Percentiles rank a stretch among this genome's conserved stretches.
Evolutionary conservation across 2,329 filamentous ascomycete species (phyloP).

Genomic region (Cordyceps tenuipes): DNA sequence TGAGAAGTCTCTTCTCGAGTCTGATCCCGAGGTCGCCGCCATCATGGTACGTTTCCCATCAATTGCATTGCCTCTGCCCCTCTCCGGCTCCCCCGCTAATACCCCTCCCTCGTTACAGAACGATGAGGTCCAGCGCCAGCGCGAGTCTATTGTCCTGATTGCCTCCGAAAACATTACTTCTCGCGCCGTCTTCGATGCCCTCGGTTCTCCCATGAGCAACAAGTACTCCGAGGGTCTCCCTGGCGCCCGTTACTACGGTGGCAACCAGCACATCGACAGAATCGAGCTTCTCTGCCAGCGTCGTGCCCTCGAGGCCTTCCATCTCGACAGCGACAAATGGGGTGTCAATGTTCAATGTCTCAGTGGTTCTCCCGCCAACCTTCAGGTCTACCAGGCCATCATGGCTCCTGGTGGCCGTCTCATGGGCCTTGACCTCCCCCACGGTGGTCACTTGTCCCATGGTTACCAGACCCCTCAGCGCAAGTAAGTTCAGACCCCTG

Average conservation of each 20-base stretch:
- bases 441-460: conserved; percentile 91
- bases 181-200: conserved; percentile 92
- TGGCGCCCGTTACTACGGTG: conserved; percentile 96
- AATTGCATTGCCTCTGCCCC: background rate
- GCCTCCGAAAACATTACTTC: conserved; percentile 99
- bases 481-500: conserved; percentile 52
- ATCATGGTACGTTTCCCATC: conserved; percentile 68
- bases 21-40: conserved; percentile 86
- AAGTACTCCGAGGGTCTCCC: conserved; percentile 99
- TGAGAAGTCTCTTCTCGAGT: conserved; percentile 86
- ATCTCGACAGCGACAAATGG: conserved; percentile 81
- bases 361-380: conserved; percentile 87
- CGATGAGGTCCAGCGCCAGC: conserved; percentile 91
- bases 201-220: conserved; percentile 93
- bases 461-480: conserved; percentile 93
- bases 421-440: conserved; percentile 93
- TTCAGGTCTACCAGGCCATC: conserved; percentile 96
- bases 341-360: conserved; percentile 97
- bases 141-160: conserved; percentile 97
- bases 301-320: conserved; percentile 86
- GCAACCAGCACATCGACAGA: conserved; percentile 97
- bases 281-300: conserved; percentile 93
- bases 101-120: conserved; percentile 43
- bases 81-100: conserved; percentile 21
- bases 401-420: conserved; percentile 92